Base-by-base conservation (phyloP, 352 stramenopile species). In the Phytopythium aichiense region DNA sequence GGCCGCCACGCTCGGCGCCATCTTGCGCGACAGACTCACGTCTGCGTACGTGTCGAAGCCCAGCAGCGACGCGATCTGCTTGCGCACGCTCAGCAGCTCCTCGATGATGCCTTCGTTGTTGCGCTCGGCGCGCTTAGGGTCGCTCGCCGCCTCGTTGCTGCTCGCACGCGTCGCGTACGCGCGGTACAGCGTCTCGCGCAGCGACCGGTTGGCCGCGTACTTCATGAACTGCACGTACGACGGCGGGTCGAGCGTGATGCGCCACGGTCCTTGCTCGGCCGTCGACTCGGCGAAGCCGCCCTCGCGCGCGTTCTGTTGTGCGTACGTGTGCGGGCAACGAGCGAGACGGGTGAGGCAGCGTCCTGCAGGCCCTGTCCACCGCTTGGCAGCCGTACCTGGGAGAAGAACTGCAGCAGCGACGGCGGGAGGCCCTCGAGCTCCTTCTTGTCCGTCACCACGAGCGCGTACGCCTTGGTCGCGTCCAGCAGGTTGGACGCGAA, bases 401-500 rank as follows among this genome's bases (percentile, higher is more conserved):
- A 96, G 74, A 97, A 97, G 71, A 98, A 81, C 25, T 90, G 85
- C 50, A 96, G 76, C 30, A 97, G 77, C 49, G 91, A 98, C n/a
- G 87, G 69, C 7, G 97, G 96, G 12, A 99, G 79, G 2, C 94
- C 96, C 46, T 94, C 77, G 12, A 99, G 56, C 50, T 98, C 83
- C 1, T 65, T 61, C 37, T 88, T 80, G 64, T 98, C 83, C 0
- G 84, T 91, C 13, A 99, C 73, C 18, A 81, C 80, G 22, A 99
- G 73, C 37, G 86, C 86, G 68, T 96, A 99, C 16, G 82, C 82
- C 74, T 99, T 99, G 28, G 96, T 99, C 1, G 92, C 89, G 71
- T 99, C 97, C 40, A 99, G 81, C 38, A 99, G 77, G 74, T 99
- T 99, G 66, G 98, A 98, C 42, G 81, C 91, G 60, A 99, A 99